Base-by-base conservation (phyloP, 371 early-diverging fungal species). In the Mucor plumbeus region DNA sequence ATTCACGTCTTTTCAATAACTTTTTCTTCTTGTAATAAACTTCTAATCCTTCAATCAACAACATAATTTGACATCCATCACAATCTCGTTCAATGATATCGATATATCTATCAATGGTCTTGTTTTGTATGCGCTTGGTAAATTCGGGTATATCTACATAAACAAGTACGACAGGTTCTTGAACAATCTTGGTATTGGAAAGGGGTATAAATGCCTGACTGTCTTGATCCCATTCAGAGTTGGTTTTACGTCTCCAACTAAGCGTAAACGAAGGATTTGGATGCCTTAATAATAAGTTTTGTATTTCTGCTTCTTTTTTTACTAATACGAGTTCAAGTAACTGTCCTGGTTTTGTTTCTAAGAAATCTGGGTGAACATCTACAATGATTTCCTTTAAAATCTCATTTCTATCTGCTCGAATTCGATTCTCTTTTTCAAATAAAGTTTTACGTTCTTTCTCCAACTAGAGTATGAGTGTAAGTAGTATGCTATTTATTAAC, bases 1-100 rank as follows among this genome's bases (percentile, higher is more conserved):
- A 85, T 15, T 74, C 62, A 5, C 78, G 71, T 34, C 79, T 77
- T 41, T 72, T 43, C 33, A 60, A n/a, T 19, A 63, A 43, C 17
- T 38, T 78, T 58, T 71, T 78, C 68, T 71, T 72, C 54, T 81
- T 82, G 60, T 81, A 81, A 67, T 88, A 88, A 0, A 60, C 64
- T 19, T 86, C 79, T 31, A 88, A 36, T 0, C 87, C 88, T 72
- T 89, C 89, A 17, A 88, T 61, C 53, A 91, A 61, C 4, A 86
- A 21, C 26, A 90, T 63, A 1, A 84, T 55, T 47, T 80, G 80
- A 9, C 63, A 59, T 4, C 67, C 60, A 8, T 39, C 33, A 59
- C 62, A 69, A 5, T 26, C 17, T 6, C 8, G 3, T 56, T 77
- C 63, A 4, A 84, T 55, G 13, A 40, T 15, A 8, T 73, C 72